These are phyloP conservation scores for Omphalotus guepiniiformis DNA, from an alignment of 768 basidiomycete species.

Conservation along the genomic window DNA sequence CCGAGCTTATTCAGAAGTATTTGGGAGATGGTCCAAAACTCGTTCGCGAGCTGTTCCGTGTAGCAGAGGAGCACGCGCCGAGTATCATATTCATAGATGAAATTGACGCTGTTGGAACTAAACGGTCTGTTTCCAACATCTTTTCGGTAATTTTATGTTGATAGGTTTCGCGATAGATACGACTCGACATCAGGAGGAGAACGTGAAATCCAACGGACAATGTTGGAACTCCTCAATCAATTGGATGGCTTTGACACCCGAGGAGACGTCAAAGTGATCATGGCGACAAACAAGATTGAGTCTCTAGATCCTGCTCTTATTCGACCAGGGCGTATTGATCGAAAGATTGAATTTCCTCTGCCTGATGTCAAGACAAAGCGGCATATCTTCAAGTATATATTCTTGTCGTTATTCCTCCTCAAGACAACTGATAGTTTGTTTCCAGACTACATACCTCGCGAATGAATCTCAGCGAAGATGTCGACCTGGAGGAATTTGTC, in stretches of 20 bases:
- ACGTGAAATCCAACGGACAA: constrained; percentile 98
- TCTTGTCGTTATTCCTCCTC: not conserved
- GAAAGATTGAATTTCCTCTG: constrained; percentile 97
- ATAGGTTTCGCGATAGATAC: constrained; percentile 52
- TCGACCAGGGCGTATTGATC: constrained; percentile 96
- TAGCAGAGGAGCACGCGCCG: constrained; percentile 96
- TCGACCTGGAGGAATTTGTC: constrained; percentile 94
- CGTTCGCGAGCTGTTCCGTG: constrained; percentile 94
- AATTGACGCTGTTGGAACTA: constrained; percentile 97
- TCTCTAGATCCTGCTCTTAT: constrained; percentile 97
- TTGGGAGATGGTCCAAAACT: constrained; percentile 98
- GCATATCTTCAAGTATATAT: constrained; percentile 87
- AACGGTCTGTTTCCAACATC: constrained; percentile 60
- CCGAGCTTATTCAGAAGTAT: constrained; percentile 98
- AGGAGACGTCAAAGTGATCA: constrained; percentile 99
- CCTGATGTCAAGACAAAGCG: constrained; percentile 99
- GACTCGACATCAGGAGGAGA: constrained; percentile 99
- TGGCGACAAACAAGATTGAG: constrained; percentile 99
- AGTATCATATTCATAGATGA: constrained; percentile 99
- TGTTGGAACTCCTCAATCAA: constrained; percentile 98
- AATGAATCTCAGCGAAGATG: constrained; percentile 86
- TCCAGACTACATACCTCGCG: constrained; percentile 84
- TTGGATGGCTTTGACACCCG: constrained; percentile 99
- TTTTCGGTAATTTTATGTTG: not conserved
- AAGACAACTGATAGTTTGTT: constrained; percentile 9